phyloP scores from a whole-genome alignment of 257 asterid species.

The Anisodus acutangulus region DNA sequence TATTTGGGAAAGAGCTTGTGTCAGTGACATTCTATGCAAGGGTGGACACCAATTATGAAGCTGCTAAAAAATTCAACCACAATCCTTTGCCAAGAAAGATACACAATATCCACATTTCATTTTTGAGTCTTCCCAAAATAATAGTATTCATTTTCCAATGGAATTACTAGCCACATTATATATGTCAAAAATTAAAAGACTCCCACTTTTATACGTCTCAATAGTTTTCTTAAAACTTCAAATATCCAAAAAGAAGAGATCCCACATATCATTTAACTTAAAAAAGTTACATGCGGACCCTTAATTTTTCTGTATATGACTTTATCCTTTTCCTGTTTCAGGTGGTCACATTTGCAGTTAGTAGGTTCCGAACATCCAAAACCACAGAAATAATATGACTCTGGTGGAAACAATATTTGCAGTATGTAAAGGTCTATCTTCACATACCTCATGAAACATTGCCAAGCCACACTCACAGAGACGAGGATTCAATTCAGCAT shows the following conservation, averaged over 20 bases:
- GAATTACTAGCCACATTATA: background rate
- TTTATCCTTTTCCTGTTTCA: background rate
- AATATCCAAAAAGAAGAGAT: background rate
- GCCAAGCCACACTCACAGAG: slow-evolving; percentile 67
- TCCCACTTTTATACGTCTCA: background rate
- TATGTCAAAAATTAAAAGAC: background rate
- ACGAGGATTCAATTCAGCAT: slow-evolving; percentile 55
- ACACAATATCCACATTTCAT: background rate
- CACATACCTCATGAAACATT: slow-evolving; percentile 45
- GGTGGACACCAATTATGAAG: background rate
- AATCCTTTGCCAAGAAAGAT: slow-evolving; percentile 7
- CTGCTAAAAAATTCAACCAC: background rate
- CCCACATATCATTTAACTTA: background rate
- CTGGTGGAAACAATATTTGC: slow-evolving; percentile 13
- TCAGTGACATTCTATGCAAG: background rate
- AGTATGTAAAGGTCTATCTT: slow-evolving; percentile 4
- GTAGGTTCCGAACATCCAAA: background rate
- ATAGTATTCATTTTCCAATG: background rate
- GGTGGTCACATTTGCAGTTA: slow-evolving; percentile 19
- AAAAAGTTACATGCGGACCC: background rate
- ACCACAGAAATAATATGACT: background rate
- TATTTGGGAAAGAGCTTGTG: background rate
- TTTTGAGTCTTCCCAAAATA: background rate
- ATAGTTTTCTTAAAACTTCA: background rate
- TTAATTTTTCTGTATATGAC: background rate